These are phyloP conservation scores for Yarrowia sp. DNA, from an alignment of 805 yeast genomes.

Conservation along the genomic window DNA sequence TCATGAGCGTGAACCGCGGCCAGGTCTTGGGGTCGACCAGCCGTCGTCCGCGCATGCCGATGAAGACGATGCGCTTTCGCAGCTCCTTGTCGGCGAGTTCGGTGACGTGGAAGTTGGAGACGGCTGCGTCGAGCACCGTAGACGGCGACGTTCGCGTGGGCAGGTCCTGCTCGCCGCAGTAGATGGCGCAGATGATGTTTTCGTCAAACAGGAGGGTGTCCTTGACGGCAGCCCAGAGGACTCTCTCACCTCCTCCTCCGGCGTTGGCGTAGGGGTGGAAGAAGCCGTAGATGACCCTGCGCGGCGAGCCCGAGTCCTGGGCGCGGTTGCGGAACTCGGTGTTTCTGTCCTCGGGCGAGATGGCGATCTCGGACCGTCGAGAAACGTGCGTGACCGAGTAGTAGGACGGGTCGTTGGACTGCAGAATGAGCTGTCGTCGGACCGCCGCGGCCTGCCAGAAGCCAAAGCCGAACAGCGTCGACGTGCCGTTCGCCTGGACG, in stretches of 20 bases:
- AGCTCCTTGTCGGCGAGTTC: constrained; percentile 46
- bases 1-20: constrained; percentile 76
- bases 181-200: constrained; percentile 60
- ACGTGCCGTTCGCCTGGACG: constrained; percentile 29
- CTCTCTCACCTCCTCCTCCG: constrained; percentile 98
- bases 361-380: constrained; percentile 27
- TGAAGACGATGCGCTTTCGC: constrained; percentile 54
- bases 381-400: constrained; percentile 33
- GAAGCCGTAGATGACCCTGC: constrained; percentile 66
- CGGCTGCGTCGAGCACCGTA: constrained; percentile 44
- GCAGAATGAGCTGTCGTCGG: constrained; percentile 43
- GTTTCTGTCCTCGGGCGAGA: constrained; percentile 20
- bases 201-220: constrained; percentile 55
- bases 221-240: constrained; percentile 88
- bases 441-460: constrained; percentile 38
- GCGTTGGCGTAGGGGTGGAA: constrained; percentile 96
- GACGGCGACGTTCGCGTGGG: constrained; percentile 42
- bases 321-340: constrained; percentile 27
- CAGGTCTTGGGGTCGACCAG: constrained; percentile 70
- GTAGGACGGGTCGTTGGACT: constrained; percentile 38
- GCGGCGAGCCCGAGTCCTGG: constrained; percentile 31
- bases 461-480: constrained; percentile 18
- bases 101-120: constrained; percentile 30
- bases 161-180: constrained; percentile 56
- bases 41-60: constrained; percentile 55